These are phyloP conservation scores for Lactuca sativa DNA, from an alignment of 129 eudicot genomes.

Conservation along the genomic window DNA sequence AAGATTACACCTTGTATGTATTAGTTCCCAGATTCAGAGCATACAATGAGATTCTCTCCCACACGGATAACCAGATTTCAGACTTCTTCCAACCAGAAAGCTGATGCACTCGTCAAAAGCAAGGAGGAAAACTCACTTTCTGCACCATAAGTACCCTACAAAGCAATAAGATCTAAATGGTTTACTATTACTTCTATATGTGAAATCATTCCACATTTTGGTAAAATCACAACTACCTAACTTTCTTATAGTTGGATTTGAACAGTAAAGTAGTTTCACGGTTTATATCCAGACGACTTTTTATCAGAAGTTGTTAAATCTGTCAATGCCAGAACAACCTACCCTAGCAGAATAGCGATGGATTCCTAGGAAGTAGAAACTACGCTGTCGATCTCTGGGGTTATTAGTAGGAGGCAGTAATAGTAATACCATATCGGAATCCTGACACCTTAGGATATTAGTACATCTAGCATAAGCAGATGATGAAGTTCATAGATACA, in stretches of 20 bases:
- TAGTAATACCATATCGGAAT: slow-evolving; percentile 7
- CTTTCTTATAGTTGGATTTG: background rate
- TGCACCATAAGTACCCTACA: slow-evolving; percentile 5
- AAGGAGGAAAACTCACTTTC: slow-evolving; percentile 21
- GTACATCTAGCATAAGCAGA: slow-evolving; percentile 10
- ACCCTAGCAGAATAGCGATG: background rate
- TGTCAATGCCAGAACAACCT: slow-evolving; percentile 4
- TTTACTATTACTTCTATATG: background rate
- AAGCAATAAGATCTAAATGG: background rate
- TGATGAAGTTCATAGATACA: slow-evolving; percentile 19
- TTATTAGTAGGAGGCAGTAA: background rate
- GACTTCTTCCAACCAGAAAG: background rate
- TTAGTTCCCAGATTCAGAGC: slow-evolving; percentile 22
- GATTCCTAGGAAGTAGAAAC: background rate
- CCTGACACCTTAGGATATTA: slow-evolving; percentile 19
- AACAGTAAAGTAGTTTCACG: background rate
- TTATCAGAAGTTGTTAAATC: background rate
- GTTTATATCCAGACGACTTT: slow-evolving; percentile 4
- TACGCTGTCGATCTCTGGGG: slow-evolving; percentile 2
- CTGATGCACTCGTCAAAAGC: slow-evolving; percentile 17
- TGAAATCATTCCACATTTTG: background rate
- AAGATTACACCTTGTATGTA: background rate
- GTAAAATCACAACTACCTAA: background rate
- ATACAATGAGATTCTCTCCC: slow-evolving; percentile 23
- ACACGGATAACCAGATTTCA: background rate